These are phyloP conservation scores for Globisporangium sylvaticum DNA, from an alignment of 352 stramenopile species.

Conservation along the genomic window DNA sequence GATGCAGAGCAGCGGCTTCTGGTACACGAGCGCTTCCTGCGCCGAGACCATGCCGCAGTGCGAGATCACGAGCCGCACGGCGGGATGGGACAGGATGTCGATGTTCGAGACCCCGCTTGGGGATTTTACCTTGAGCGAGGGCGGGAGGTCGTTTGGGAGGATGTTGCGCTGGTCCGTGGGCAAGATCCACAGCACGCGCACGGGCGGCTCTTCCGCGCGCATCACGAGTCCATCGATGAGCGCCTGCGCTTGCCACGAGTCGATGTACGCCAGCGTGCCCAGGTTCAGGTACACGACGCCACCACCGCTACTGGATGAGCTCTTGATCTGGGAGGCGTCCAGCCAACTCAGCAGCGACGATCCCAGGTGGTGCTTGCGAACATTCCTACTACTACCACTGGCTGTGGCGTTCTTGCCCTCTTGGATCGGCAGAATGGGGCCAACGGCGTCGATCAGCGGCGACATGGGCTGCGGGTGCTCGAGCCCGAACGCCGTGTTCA, in stretches of 20 bases:
- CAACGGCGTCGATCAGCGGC: slow-evolving; percentile 73
- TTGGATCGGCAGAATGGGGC: slow-evolving; percentile 52
- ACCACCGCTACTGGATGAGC: slow-evolving; percentile 2
- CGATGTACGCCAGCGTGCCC: slow-evolving; percentile 76
- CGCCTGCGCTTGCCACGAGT: slow-evolving; percentile 71
- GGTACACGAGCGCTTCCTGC: slow-evolving; percentile 74
- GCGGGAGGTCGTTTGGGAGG: slow-evolving; percentile 44
- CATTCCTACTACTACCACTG: neutral
- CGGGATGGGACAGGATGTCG: slow-evolving; percentile 56
- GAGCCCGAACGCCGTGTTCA: slow-evolving; percentile 88
- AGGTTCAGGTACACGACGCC: slow-evolving; percentile 76
- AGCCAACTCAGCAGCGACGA: slow-evolving; percentile 40
- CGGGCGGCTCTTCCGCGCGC: slow-evolving; percentile 29
- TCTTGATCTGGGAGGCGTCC: slow-evolving; percentile 13
- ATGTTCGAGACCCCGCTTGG: slow-evolving; percentile 54
- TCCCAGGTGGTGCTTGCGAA: slow-evolving; percentile 6
- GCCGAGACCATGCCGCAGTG: slow-evolving; percentile 86
- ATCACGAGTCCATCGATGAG: slow-evolving; percentile 64
- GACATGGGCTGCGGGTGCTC: slow-evolving; percentile 78
- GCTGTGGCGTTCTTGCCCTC: neutral
- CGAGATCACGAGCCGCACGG: slow-evolving; percentile 71
- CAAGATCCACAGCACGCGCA: slow-evolving; percentile 78
- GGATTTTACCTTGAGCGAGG: slow-evolving; percentile 62
- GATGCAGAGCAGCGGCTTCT: slow-evolving; percentile 83
- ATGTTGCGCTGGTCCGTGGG: slow-evolving; percentile 68